Base-by-base conservation (phyloP, 2,329 filamentous ascomycete genomes). In the Nigrospora oryzae region DNA sequence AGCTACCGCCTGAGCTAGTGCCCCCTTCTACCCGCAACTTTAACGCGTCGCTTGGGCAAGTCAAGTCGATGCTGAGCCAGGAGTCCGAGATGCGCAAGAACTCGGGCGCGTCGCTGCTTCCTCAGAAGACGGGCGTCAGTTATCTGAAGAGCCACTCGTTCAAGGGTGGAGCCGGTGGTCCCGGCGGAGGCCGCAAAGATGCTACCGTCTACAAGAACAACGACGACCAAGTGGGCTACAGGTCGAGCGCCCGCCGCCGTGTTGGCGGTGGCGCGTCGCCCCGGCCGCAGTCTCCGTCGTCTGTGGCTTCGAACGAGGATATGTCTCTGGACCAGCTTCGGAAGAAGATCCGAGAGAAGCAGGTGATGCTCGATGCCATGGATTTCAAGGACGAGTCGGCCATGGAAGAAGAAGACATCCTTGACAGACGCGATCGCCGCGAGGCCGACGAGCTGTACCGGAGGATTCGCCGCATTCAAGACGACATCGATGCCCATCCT, bases 201-300 rank as follows among this genome's bases (percentile, higher is more conserved):
- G 93, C 86, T 3, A 98, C 93, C 0, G 86, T 97, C 3, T 98
- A 91, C 67, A 91, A 94, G 60, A 96, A 97, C 61, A 93, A 97
- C 53, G 89, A 95, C 56, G 89, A 95, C 54, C 85, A 89, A 48
- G 79, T 94, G 56, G 89, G 89, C 5, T 98, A 98, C 60, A 85
- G 84, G 55, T 97, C 93, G 12, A 96, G 90, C 63, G 93, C 93
- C 44, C 87, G 93, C 51, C 87, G 90, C 51, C 82, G 93, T 53
- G 68, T 94, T 45, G 88, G 86, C 36, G 74, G 74, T 41, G 83
- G 79, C 48, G 72, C 71, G 36, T 93, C 89, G 10, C 88, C 89
- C 40, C 90, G 89, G 2, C 89, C 91, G 7, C 81, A 84, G 28
- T 83, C 84, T 4, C 86, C 86, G 11, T 84, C 83, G 5, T 75